These are phyloP conservation scores for Balansia obtecta DNA, from an alignment of 2,329 filamentous ascomycete species.

Conservation along the genomic window DNA sequence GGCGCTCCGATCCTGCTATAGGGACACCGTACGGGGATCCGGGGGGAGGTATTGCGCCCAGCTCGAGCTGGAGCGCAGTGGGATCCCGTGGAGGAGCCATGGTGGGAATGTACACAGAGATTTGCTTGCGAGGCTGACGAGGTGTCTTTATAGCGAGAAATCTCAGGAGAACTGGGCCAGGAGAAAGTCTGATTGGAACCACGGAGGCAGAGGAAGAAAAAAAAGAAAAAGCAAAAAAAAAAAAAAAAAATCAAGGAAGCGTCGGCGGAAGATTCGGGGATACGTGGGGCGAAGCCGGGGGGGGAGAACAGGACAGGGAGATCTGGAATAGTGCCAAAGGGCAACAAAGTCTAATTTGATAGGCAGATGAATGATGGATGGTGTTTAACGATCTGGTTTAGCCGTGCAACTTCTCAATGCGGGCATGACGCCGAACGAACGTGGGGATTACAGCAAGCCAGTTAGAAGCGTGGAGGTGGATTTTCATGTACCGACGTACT, in stretches of 20 bases:
- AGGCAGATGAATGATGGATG: background rate
- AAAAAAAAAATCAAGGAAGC: too few relatives aligned
- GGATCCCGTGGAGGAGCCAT: conserved; percentile 23
- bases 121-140: background rate
- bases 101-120: conserved; percentile 4
- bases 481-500: background rate
- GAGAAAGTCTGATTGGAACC: background rate
- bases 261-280: background rate
- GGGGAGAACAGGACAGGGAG: too few relatives aligned
- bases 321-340: too few relatives aligned
- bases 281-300: too few relatives aligned
- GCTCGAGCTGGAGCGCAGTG: conserved; percentile 34
- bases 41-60: conserved; percentile 52
- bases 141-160: conserved; percentile 5
- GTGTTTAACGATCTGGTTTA: conserved; percentile 2
- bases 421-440: conserved; percentile 5
- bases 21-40: conserved; percentile 69
- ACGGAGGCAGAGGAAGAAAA: background rate
- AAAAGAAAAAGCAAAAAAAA: background rate
- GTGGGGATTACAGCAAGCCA: background rate
- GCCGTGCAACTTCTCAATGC: conserved; percentile 6
- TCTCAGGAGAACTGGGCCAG: background rate
- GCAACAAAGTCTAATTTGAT: background rate
- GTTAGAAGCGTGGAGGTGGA: background rate
- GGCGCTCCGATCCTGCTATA: conserved; percentile 59